Evolutionary conservation across 108 stramenopile species (phyloP).

Genomic region (Skeletonema grethae): DNA sequence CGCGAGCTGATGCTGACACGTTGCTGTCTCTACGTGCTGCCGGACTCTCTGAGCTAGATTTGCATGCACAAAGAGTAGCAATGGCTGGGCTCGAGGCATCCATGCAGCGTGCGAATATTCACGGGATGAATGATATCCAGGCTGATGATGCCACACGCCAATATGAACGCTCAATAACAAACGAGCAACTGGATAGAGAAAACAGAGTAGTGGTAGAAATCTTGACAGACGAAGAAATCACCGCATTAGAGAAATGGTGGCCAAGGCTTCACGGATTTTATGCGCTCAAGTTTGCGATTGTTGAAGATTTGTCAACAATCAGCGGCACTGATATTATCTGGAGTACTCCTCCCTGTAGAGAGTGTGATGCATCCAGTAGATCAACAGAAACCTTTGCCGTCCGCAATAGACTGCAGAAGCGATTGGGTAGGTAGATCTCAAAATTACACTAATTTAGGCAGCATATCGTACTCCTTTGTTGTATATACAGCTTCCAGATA

Average conservation of each 20-base stretch:
- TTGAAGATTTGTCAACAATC: conserved; percentile 12
- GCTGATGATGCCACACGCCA: conserved; percentile 8
- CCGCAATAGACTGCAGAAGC: conserved; percentile 39
- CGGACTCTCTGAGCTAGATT: conserved; percentile 61
- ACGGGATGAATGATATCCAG: conserved; percentile 4
- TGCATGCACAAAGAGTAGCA: conserved; percentile 62
- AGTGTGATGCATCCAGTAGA: conserved; percentile 69
- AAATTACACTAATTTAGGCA: not conserved
- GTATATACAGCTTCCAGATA: conserved; percentile 88
- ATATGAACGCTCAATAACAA: conserved; percentile 29
- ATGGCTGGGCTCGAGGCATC: conserved; percentile 62
- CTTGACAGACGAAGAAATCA: conserved; percentile 73
- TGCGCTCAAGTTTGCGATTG: conserved; percentile 52
- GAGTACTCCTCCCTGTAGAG: conserved; percentile 68
- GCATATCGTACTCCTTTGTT: conserved; percentile 16
- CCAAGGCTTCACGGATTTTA: conserved; percentile 48
- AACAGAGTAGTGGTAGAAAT: conserved; percentile 83
- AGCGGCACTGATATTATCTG: conserved; percentile 44
- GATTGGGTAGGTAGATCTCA: conserved; percentile 8
- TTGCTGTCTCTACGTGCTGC: conserved; percentile 63
- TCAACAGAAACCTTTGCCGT: conserved; percentile 26
- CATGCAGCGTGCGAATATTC: conserved; percentile 24
- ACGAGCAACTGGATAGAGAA: conserved; percentile 77
- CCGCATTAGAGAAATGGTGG: conserved; percentile 70
- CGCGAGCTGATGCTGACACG: conserved; percentile 42